Evolutionary conservation across 179 eudicot genomes (phyloP).

Genomic region (Camellia oleifera): DNA sequence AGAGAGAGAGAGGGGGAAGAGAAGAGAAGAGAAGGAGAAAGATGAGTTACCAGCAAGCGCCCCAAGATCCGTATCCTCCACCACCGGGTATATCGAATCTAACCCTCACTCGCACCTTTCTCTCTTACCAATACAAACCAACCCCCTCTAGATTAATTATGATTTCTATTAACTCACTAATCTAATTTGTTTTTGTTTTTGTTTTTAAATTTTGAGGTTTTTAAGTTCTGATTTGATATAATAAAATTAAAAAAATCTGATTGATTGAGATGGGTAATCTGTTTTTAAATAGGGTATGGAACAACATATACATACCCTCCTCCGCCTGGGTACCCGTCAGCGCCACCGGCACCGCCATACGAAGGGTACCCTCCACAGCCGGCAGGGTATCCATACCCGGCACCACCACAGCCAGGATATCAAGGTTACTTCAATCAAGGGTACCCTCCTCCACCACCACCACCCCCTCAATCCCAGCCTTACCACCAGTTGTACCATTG

Average conservation of each 20-base stretch:
- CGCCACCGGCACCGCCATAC: constrained; percentile 42
- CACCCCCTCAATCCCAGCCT: constrained; percentile 47
- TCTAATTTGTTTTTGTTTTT: too few species aligned
- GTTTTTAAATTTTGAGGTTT: neutral
- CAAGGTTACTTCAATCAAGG: constrained; percentile 68
- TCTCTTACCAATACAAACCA: neutral
- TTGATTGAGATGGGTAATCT: neutral
- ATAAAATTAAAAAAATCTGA: too few species aligned
- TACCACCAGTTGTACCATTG: constrained; percentile 51
- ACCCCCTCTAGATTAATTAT: neutral
- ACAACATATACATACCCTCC: constrained; percentile 36
- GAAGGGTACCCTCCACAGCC: constrained; percentile 43
- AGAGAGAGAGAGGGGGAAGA: too few species aligned
- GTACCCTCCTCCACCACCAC: constrained; percentile 50
- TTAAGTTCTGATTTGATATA: too few species aligned
- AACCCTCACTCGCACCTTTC: neutral
- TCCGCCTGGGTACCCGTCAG: constrained; percentile 50
- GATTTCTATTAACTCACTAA: neutral
- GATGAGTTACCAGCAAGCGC: constrained; percentile 37
- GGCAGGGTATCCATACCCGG: constrained; percentile 41
- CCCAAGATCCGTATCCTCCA: constrained; percentile 30
- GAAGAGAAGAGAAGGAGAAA: neutral
- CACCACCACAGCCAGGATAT: constrained; percentile 38
- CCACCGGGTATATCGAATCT: constrained; percentile 25
- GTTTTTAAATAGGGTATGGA: constrained; percentile 41